Percentiles rank a stretch among this genome's conserved stretches.
These are phyloP conservation scores for Boletus vinaceobasis DNA, from an alignment of 768 basidiomycete genomes.

Conservation along the genomic window DNA sequence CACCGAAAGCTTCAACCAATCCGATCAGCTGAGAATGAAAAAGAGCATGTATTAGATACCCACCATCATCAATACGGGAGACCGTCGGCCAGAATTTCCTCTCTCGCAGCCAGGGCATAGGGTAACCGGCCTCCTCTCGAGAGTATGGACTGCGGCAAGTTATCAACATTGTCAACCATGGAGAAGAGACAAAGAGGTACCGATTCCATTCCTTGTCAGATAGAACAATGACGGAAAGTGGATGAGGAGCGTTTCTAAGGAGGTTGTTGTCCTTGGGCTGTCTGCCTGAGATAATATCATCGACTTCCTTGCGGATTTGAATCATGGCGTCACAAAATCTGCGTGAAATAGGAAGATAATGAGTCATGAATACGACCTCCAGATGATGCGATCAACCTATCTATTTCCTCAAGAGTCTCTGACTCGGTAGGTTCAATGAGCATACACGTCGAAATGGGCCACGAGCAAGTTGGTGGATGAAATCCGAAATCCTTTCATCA, in stretches of 20 bases:
- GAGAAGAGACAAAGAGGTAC: constrained; percentile 37
- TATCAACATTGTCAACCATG: constrained; percentile 5
- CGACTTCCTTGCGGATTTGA: constrained; percentile 86
- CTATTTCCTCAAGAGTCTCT: constrained; percentile 89
- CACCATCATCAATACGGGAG: constrained; percentile 90
- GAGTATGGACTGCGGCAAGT: constrained; percentile 70
- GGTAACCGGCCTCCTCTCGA: constrained; percentile 87
- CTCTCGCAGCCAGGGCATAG: constrained; percentile 74
- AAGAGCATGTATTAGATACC: constrained; percentile 23
- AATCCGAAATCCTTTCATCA: constrained; percentile 75
- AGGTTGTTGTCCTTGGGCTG: constrained; percentile 91
- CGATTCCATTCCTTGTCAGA: constrained; percentile 83
- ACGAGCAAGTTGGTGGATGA: constrained; percentile 96
- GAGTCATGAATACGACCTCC: neutral
- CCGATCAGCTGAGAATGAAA: constrained; percentile 2
- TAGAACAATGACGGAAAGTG: constrained; percentile 67
- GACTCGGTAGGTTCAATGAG: constrained; percentile 98
- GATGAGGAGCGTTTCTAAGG: constrained; percentile 92
- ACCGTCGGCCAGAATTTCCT: constrained; percentile 98
- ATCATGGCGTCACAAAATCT: constrained; percentile 99
- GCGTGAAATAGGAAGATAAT: neutral
- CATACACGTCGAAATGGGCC: constrained; percentile 98
- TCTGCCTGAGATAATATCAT: constrained; percentile 81
- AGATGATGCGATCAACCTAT: constrained; percentile 48
- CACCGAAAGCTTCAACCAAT: constrained; percentile 71